A percentile compares a stretch with the other conserved stretches of the same genome.
phyloP scores from a whole-genome alignment of 164 flowering plant species.

The Amborella trichopoda region DNA sequence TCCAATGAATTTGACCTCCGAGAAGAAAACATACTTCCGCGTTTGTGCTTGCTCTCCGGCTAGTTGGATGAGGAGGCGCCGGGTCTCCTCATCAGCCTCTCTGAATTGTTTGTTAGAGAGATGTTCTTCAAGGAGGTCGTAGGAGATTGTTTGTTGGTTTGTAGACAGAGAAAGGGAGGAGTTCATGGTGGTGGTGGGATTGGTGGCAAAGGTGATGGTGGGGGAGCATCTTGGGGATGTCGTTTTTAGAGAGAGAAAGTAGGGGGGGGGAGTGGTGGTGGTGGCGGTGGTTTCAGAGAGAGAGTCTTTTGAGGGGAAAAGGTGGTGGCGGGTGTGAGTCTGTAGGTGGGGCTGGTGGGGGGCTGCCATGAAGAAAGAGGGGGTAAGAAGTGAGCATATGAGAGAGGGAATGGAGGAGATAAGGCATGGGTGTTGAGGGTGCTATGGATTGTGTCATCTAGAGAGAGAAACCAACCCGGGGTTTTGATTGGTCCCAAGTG shows the following conservation, averaged over 20 bases:
- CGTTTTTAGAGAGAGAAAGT: conserved; percentile 9
- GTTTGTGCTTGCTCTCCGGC: conserved; percentile 71
- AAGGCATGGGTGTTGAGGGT: conserved; percentile 16
- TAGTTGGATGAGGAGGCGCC: conserved; percentile 70
- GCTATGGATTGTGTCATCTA: conserved; percentile 12
- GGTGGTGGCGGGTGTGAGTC: conserved; percentile 19
- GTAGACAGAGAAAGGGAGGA: conserved; percentile 6
- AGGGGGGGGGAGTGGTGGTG: conserved; percentile 10
- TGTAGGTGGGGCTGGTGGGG: conserved; percentile 34
- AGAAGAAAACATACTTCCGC: conserved; percentile 92
- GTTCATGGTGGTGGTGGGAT: conserved; percentile 13
- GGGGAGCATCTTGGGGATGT: conserved; percentile 14
- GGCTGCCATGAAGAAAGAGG: conserved; percentile 31
- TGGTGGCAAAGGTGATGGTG: conserved; percentile 14
- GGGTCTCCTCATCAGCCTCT: conserved; percentile 86
- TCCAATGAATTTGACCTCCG: conserved; percentile 77
- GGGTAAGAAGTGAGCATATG: conserved; percentile 3
- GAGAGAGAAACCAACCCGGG: conserved; percentile 11
- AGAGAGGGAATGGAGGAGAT: conserved; percentile 8
- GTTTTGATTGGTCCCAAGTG: conserved; percentile 37
- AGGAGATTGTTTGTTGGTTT: conserved; percentile 22
- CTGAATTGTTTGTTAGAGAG: conserved; percentile 46
- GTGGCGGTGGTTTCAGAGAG: conserved; percentile 4
- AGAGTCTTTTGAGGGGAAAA: conserved; percentile 12
- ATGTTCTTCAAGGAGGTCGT: conserved; percentile 47